Conservation (phyloP, 306 rosid species). For the Vicia faba region DNA sequence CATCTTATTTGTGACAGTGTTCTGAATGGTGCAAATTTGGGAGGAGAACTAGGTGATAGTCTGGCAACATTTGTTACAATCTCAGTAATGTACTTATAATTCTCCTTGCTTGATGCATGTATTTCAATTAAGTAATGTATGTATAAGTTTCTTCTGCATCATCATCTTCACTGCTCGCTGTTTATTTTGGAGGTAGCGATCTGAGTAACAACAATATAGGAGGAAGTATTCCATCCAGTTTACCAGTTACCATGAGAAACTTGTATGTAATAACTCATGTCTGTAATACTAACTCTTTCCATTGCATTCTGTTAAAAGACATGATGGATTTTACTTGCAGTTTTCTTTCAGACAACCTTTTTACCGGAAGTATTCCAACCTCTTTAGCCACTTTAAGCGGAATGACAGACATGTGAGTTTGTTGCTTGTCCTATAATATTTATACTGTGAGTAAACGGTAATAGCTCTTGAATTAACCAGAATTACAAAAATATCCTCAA, state of each 20-base stretch:
- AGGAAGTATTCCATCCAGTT: slow-evolving; percentile 81
- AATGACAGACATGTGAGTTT: slow-evolving; percentile 74
- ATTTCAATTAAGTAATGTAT: background rate
- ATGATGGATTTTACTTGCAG: slow-evolving; percentile 62
- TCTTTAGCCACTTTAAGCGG: slow-evolving; percentile 67
- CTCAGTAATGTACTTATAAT: slow-evolving; percentile 62
- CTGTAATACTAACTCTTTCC: slow-evolving; percentile 31
- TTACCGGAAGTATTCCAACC: slow-evolving; percentile 81
- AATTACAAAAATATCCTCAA: too few species aligned
- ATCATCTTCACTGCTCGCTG: slow-evolving; percentile 31
- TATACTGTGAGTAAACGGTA: background rate
- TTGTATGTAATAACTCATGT: slow-evolving; percentile 57
- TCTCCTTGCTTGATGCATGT: slow-evolving; percentile 24
- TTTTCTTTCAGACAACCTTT: slow-evolving; percentile 90
- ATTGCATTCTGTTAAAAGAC: slow-evolving; percentile 37
- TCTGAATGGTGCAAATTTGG: slow-evolving; percentile 85
- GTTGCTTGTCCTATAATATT: slow-evolving; percentile 30
- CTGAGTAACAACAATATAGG: slow-evolving; percentile 95
- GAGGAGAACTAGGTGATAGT: slow-evolving; percentile 77
- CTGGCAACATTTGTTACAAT: slow-evolving; percentile 69
- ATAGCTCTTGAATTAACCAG: too few species aligned
- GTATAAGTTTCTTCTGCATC: slow-evolving; percentile 4
- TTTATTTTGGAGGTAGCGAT: slow-evolving; percentile 62
- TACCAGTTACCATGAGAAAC: slow-evolving; percentile 76
- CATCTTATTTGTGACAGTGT: slow-evolving; percentile 59